phyloP scores from a whole-genome alignment of 2,329 filamentous ascomycete species.

The Orbilia brochopaga region DNA sequence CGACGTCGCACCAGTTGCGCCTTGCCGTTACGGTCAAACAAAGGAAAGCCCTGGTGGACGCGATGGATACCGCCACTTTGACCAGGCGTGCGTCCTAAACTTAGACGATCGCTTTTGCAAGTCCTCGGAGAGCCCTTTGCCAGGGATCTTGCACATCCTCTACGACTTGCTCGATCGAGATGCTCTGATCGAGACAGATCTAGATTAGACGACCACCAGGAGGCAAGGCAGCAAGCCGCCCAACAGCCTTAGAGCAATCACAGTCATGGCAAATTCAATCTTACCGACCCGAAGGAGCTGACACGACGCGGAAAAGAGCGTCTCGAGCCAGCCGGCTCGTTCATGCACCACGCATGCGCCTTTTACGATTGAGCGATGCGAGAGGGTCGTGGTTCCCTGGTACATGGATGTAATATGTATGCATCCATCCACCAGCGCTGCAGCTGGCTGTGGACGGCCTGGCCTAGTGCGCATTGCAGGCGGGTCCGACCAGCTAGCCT shows the following conservation, averaged over 20 bases:
- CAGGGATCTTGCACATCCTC: background rate
- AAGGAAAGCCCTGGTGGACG: background rate
- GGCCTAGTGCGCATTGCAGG: constrained; percentile 4
- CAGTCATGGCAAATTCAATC: background rate
- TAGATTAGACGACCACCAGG: background rate
- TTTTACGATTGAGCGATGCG: background rate
- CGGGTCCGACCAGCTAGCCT: constrained; percentile 12
- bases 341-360: background rate
- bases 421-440: constrained; percentile 17
- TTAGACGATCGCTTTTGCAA: background rate
- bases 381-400: constrained; percentile 39
- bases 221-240: constrained; percentile 2
- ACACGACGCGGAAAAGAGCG: background rate
- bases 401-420: constrained; percentile 12
- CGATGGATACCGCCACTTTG: background rate
- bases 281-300: background rate
- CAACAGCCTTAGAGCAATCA: background rate
- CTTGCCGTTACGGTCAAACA: constrained; percentile 1
- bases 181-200: constrained; percentile 8
- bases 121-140: background rate
- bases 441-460: constrained; percentile 15
- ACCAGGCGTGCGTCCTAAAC: background rate
- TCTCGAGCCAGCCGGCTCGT: background rate
- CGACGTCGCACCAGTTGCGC: constrained; percentile 3
- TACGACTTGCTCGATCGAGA: constrained; percentile 30